Evolutionary conservation across 805 yeast species (phyloP), one percentile per base, ranked within the genome.

Genomic region (Millerozyma acaciae): DNA sequence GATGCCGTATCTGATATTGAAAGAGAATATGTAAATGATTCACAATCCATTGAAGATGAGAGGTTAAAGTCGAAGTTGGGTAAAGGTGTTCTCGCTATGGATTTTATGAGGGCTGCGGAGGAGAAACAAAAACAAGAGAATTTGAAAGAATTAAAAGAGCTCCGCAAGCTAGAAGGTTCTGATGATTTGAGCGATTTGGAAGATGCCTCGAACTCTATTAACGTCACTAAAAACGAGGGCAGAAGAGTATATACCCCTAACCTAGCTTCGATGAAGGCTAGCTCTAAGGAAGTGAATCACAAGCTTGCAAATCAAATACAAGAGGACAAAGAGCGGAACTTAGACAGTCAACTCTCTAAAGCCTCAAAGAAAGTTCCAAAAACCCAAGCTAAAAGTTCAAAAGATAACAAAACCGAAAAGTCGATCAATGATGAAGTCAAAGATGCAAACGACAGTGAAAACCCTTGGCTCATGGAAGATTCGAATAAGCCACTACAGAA

Each of bases 51-150:
- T 7, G 70, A 58, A 8, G 70, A 62, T 8, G 48, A 47, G 2
- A 55, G 57, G 21, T 57, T 64, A 20, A 44, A 55, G 16, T 40
- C 39, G 7, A 70, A 66, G 28, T 56, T 80, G n/a, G 89, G 93
- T 14, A 90, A 89, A 57, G 97, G 97, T 35, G 80, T 90, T 14
- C 62, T 90, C 73, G 82, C 79, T 30, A 93, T 93, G 97, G 95
- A 89, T 45, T 90, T 90, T 57, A 90, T 90, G 97, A 80, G 73
- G 44, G 83, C 82, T 39, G 97, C 97, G 1, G 95, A 82, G 40
- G 80, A 78, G 35, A 73, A 80, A 44, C 75, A 76, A 41, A 73
- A 68, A 38, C 69, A 72, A 34, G 77, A 70, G 26, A 89, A 86
- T 55, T 58, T 68, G 32, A 67, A 69, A 38, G 70, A 73, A 20